Percentiles rank a stretch among this genome's conserved stretches.
Evolutionary conservation across 2,329 filamentous ascomycete genomes (phyloP).

Genomic region (Mycogone perniciosa): DNA sequence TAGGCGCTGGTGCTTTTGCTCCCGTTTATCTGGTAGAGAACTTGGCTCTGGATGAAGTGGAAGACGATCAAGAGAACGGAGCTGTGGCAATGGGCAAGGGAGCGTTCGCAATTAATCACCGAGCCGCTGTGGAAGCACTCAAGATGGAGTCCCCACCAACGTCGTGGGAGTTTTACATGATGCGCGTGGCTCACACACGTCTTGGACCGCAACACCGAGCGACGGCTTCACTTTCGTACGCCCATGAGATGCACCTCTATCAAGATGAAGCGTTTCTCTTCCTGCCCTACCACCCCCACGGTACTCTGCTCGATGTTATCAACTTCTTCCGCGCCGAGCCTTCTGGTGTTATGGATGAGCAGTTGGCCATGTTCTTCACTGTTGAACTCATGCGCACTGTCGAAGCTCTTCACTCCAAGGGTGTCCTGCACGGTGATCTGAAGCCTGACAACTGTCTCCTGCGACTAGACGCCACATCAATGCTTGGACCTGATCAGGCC

Average conservation of each 20-base stretch:
- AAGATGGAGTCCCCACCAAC: slow-evolving; percentile 91
- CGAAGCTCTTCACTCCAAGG: slow-evolving; percentile 74
- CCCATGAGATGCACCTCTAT: slow-evolving; percentile 88
- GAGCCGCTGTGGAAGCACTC: slow-evolving; percentile 68
- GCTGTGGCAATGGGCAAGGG: slow-evolving; percentile 54
- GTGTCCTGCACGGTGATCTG: slow-evolving; percentile 84
- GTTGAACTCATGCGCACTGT: slow-evolving; percentile 86
- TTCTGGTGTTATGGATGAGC: slow-evolving; percentile 77
- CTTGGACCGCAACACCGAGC: slow-evolving; percentile 66
- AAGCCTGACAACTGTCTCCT: slow-evolving; percentile 95
- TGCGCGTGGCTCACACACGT: slow-evolving; percentile 72
- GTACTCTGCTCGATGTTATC: slow-evolving; percentile 89
- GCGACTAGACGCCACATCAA: slow-evolving; percentile 55
- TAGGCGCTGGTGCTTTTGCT: slow-evolving; percentile 90
- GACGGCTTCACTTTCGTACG: slow-evolving; percentile 70
- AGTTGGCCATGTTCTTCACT: slow-evolving; percentile 89
- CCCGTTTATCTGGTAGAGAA: slow-evolving; percentile 90
- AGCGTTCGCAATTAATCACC: slow-evolving; percentile 48
- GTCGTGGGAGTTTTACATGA: slow-evolving; percentile 95
- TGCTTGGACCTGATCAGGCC: slow-evolving; percentile 22
- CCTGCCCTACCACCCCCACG: slow-evolving; percentile 80
- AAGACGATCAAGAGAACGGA: slow-evolving; percentile 39
- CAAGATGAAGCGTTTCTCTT: slow-evolving; percentile 84
- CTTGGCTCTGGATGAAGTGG: slow-evolving; percentile 44
- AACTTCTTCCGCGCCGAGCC: slow-evolving; percentile 73